Conservation (phyloP, 257 asterid genomes). For the Solanum sitiens region DNA sequence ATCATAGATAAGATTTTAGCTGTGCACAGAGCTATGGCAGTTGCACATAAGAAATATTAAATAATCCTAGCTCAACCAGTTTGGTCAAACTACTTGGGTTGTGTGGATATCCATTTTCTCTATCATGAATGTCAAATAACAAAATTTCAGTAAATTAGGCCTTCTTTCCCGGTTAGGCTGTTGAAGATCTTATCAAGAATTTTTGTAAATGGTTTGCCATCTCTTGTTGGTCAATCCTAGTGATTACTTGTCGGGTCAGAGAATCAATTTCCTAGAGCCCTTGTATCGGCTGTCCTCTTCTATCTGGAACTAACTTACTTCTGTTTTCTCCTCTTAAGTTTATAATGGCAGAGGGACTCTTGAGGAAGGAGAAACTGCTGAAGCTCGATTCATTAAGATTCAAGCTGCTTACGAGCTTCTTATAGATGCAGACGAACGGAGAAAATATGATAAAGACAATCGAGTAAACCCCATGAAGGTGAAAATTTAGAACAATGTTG, state of each 20-base stretch:
- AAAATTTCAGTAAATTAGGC: background rate
- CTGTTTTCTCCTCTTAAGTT: slow-evolving; percentile 30
- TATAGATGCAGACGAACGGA: slow-evolving; percentile 66
- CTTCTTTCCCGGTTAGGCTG: background rate
- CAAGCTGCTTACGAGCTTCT: slow-evolving; percentile 98
- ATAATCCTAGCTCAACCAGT: background rate
- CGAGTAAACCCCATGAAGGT: slow-evolving; percentile 93
- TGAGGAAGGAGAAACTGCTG: slow-evolving; percentile 97
- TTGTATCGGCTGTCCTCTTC: background rate
- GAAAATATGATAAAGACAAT: slow-evolving; percentile 60
- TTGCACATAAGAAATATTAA: background rate
- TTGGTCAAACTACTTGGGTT: background rate
- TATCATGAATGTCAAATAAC: background rate
- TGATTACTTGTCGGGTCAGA: background rate
- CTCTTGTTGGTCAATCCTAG: background rate
- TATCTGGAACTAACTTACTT: slow-evolving; percentile 16
- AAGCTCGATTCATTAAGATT: slow-evolving; percentile 87
- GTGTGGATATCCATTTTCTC: background rate
- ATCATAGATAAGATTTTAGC: background rate
- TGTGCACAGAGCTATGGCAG: background rate
- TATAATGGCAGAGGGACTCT: slow-evolving; percentile 88
- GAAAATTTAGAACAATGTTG: background rate
- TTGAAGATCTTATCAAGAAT: background rate
- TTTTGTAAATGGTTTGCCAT: background rate
- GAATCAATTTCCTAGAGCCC: background rate